These are phyloP conservation scores for Rhodotorula sp. DNA, from an alignment of 1,284 basidiomycete species.

Conservation along the genomic window DNA sequence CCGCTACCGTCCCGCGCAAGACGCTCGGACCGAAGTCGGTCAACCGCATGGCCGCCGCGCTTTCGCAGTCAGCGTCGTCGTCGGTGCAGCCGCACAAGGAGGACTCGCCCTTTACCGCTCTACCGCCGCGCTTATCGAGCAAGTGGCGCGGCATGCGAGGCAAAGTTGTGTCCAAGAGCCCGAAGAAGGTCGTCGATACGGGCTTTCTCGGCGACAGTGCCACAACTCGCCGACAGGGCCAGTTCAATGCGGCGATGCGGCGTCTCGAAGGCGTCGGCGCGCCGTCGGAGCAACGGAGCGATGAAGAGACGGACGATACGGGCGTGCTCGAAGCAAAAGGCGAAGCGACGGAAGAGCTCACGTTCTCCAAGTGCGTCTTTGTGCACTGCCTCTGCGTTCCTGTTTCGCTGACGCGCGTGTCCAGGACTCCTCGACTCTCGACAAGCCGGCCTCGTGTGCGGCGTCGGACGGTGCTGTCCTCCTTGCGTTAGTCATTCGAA, in stretches of 20 bases:
- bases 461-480: slow-evolving; percentile 5
- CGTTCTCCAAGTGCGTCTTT: slow-evolving; percentile 10
- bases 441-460: slow-evolving; percentile 10
- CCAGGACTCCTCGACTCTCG: slow-evolving; percentile 14
- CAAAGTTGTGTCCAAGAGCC: slow-evolving; percentile 2
- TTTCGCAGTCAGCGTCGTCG: slow-evolving; percentile 8
- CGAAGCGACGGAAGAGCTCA: slow-evolving; percentile 18
- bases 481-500: neutral
- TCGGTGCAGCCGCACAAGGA: slow-evolving; percentile 1
- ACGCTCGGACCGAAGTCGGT: slow-evolving; percentile 12
- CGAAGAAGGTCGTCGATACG: slow-evolving; percentile 25
- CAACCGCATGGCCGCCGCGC: slow-evolving; percentile 12
- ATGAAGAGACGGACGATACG: slow-evolving; percentile 28
- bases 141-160: slow-evolving; percentile 4
- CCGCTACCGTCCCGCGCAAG: neutral
- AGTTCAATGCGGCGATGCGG: slow-evolving; percentile 34
- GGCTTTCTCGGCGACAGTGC: slow-evolving; percentile 17
- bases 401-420: neutral
- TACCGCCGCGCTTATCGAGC: slow-evolving; percentile 30
- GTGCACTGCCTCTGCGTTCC: rapidly evolving
- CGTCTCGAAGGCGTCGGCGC: slow-evolving; percentile 28
- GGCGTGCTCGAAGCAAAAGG: slow-evolving; percentile 30
- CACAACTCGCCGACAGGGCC: slow-evolving; percentile 25
- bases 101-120: slow-evolving; percentile 38
- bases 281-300: slow-evolving; percentile 22